A percentile compares a stretch with the other conserved stretches of the same genome.
Conservation (phyloP, 2,329 filamentous ascomycete species). For the Aphanocladium album region DNA sequence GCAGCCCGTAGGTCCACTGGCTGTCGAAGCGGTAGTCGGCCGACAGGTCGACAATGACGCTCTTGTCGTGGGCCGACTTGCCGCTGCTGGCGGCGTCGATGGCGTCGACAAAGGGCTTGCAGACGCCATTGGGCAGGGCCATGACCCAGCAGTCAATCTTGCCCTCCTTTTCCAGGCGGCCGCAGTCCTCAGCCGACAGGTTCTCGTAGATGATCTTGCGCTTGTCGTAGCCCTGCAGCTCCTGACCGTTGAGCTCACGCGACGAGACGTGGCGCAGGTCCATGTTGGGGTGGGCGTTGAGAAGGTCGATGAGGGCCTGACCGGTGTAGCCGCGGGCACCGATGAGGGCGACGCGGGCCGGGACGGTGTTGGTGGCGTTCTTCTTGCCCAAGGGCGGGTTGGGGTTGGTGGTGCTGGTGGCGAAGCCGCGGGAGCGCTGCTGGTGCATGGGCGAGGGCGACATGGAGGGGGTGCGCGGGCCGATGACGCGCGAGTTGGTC, state of each 20-base stretch:
- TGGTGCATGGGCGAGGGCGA: background rate
- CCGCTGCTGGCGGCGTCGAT: conserved; percentile 45
- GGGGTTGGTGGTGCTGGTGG: conserved; percentile 41
- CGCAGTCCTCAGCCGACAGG: conserved; percentile 78
- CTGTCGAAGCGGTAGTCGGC: conserved; percentile 90
- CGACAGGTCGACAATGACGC: conserved; percentile 85
- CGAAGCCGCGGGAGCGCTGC: conserved; percentile 18
- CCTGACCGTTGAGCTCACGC: conserved; percentile 81
- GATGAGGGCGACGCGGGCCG: conserved; percentile 79
- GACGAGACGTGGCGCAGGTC: conserved; percentile 90
- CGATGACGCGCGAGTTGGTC: conserved; percentile 1
- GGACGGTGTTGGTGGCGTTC: conserved; percentile 76
- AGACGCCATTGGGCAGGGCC: conserved; percentile 93
- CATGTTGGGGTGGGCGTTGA: conserved; percentile 85
- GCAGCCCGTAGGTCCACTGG: conserved; percentile 84
- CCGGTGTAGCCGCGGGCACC: conserved; percentile 93
- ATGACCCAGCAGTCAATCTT: conserved; percentile 96
- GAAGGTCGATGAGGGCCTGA: conserved; percentile 78
- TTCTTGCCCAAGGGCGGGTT: conserved; percentile 87
- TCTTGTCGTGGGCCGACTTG: conserved; percentile 41
- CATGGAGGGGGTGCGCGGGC: conserved; percentile 2
- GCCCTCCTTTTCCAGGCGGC: conserved; percentile 74
- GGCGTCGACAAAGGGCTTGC: conserved; percentile 89
- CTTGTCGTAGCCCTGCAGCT: conserved; percentile 86
- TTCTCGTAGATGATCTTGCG: conserved; percentile 90